phyloP scores from a whole-genome alignment of 352 stramenopile species.

The Sclerospora graminicola region DNA sequence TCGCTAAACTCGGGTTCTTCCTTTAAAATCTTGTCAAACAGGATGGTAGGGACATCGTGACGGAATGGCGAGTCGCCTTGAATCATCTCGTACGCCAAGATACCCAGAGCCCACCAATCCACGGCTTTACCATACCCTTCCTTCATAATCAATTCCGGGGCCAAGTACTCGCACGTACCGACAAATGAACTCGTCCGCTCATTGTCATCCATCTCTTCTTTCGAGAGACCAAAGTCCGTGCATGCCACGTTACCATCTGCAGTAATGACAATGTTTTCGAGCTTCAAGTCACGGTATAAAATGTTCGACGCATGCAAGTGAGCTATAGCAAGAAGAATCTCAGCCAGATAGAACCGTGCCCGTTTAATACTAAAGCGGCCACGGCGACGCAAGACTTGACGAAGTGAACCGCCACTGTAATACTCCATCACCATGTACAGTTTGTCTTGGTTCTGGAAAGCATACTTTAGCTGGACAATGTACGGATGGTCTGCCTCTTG shows the following conservation, averaged over 20 bases:
- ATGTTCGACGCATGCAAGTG: slow-evolving; percentile 84
- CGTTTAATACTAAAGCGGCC: slow-evolving; percentile 75
- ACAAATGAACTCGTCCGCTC: slow-evolving; percentile 82
- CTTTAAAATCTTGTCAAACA: slow-evolving; percentile 75
- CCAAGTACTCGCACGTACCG: slow-evolving; percentile 79
- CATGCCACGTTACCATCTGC: slow-evolving; percentile 71
- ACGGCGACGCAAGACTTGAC: slow-evolving; percentile 62
- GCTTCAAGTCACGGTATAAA: slow-evolving; percentile 82
- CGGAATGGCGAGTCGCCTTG: slow-evolving; percentile 65
- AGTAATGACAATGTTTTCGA: slow-evolving; percentile 83
- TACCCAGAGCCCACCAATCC: slow-evolving; percentile 76
- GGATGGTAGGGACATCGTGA: slow-evolving; percentile 48
- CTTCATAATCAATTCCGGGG: slow-evolving; percentile 61
- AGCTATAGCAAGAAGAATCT: slow-evolving; percentile 71
- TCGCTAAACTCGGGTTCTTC: slow-evolving; percentile 62
- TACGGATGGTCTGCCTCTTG: slow-evolving; percentile 81
- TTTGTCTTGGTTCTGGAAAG: slow-evolving; percentile 77
- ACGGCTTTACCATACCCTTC: slow-evolving; percentile 60
- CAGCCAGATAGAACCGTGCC: slow-evolving; percentile 77
- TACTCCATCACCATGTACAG: slow-evolving; percentile 85
- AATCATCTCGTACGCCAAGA: slow-evolving; percentile 69
- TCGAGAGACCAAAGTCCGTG: slow-evolving; percentile 83
- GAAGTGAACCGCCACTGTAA: slow-evolving; percentile 66
- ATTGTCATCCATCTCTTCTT: slow-evolving; percentile 81
- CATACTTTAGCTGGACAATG: slow-evolving; percentile 79